Evolutionary conservation across 1,139 yeast genomes (phyloP).

Genomic region (Cylindricascospora bacillispora): DNA sequence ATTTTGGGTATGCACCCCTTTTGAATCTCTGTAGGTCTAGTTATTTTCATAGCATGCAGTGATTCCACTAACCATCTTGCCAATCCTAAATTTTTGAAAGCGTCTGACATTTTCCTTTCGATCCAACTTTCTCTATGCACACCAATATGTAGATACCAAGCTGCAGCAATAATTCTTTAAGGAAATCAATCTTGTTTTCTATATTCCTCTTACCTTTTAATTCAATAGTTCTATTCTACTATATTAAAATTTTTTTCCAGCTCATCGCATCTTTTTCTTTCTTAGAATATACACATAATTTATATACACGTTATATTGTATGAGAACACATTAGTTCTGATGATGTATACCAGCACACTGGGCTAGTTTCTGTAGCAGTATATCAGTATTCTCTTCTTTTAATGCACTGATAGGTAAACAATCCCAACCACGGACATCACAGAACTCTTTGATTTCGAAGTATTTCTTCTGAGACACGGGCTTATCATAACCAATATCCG

Average conservation of each 20-base stretch:
- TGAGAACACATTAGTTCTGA: no score
- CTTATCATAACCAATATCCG: conserved; percentile 46
- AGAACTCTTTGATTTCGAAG: conserved; percentile 31
- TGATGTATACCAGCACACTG: conserved; percentile 12
- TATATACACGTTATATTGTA: no score
- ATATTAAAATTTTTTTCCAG: no score
- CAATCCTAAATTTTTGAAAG: conserved; percentile 57
- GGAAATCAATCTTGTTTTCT: no score
- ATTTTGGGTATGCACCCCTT: conserved; percentile 80
- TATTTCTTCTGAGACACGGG: conserved; percentile 33
- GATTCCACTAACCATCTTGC: conserved; percentile 83
- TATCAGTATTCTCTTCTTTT: conserved; percentile 57
- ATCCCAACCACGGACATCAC: conserved; percentile 42
- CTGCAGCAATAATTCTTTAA: no score
- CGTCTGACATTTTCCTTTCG: not conserved
- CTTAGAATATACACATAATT: no score
- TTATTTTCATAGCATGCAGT: conserved; percentile 66
- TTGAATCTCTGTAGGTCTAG: conserved; percentile 79
- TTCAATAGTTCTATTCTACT: no score
- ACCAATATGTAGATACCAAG: no score
- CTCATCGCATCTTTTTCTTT: no score
- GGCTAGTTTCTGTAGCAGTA: conserved; percentile 53
- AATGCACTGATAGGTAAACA: conserved; percentile 78
- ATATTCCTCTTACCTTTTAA: no score
- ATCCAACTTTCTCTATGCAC: no score